Evolutionary conservation across 2,329 filamentous ascomycete species (phyloP).

Genomic region (Onygena corvina): DNA sequence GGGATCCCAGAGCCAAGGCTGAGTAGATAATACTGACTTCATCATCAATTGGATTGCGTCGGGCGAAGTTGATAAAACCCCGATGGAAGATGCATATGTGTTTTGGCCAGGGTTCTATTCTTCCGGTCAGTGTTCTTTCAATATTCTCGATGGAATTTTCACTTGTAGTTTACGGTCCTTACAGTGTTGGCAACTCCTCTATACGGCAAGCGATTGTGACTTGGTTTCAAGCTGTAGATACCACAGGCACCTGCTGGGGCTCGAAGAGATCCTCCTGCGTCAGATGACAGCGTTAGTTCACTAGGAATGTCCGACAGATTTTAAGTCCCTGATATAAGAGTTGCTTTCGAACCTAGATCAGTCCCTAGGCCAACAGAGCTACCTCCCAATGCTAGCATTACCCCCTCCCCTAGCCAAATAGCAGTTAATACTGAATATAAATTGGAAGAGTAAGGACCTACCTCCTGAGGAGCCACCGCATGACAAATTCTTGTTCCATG

Average conservation of each 20-base stretch:
- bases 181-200: constrained; percentile 47
- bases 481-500: constrained; percentile 43
- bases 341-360: constrained; percentile 30
- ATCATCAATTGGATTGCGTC: constrained; percentile 45
- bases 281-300: background rate
- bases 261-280: constrained; percentile 43
- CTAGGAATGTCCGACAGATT: background rate
- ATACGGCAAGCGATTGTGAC: constrained; percentile 42
- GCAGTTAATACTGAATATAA: background rate
- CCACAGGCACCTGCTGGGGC: constrained; percentile 51
- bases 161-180: constrained; percentile 25
- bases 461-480: constrained; percentile 48
- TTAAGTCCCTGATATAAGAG: background rate
- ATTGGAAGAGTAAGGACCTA: background rate
- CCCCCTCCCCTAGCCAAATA: constrained; percentile 34
- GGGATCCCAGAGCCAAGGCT: constrained; percentile 57
- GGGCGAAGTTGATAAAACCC: constrained; percentile 48
- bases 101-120: constrained; percentile 42
- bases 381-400: constrained; percentile 43
- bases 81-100: constrained; percentile 50
- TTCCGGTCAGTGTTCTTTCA: background rate
- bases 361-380: constrained; percentile 47
- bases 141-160: too few species aligned
- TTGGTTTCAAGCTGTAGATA: constrained; percentile 46
- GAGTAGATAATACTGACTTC: constrained; percentile 43